Evolutionary conservation across 1,284 basidiomycete genomes (phyloP), one percentile per base, ranked within the genome.

Genomic region (Violaceomyces palustris): DNA sequence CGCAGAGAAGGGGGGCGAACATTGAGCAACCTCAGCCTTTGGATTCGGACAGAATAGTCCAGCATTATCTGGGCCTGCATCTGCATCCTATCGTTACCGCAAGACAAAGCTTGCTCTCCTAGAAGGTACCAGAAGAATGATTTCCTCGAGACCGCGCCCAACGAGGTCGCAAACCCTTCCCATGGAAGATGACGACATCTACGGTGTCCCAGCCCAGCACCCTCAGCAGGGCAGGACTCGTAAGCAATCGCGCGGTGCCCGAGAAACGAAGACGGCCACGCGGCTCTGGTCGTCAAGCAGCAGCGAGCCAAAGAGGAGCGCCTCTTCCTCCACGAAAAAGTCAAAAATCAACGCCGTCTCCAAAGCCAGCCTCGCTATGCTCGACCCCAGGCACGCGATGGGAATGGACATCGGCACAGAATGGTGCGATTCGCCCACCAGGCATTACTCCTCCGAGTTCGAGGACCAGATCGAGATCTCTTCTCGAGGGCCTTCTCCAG

Each of bases 351-450:
- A 65, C 35, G 61, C 55, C 27, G 59, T 65, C 33, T 67, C 64
- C 37, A 67, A 69, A 41, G 62, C 66, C 10, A 64, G 61, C 31
- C 45, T 69, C 10, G 66, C 64, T 38, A 55, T 63, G 45, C 54
- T 69, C 30, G 59, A 69, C 35, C 66, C 66, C 23, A 50, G 65
- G 15, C 56, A 61, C 35, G 66, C 64, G n/a, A 67, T 69, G 64
- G 66, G 66, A 32, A 67, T 69, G 47, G 66, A 68, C 26, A 39
- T 50, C 9, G 55, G 42, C 14, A 30, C 29, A 30, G 45, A 52
- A 9, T 61, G 58, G 58, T 37, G 47, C 41, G 47, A 55, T 17
- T 34, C 45, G 33, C 32, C 27, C 35, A 40, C 3, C 36, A n/a
- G n/a, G n/a, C n/a, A n/a, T n/a, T n/a, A n/a, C n/a, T n/a, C n/a